A percentile compares a stretch with the other conserved stretches of the same genome.
These are phyloP conservation scores for Henckelia pumila DNA, from an alignment of 257 asterid genomes.

Conservation along the genomic window DNA sequence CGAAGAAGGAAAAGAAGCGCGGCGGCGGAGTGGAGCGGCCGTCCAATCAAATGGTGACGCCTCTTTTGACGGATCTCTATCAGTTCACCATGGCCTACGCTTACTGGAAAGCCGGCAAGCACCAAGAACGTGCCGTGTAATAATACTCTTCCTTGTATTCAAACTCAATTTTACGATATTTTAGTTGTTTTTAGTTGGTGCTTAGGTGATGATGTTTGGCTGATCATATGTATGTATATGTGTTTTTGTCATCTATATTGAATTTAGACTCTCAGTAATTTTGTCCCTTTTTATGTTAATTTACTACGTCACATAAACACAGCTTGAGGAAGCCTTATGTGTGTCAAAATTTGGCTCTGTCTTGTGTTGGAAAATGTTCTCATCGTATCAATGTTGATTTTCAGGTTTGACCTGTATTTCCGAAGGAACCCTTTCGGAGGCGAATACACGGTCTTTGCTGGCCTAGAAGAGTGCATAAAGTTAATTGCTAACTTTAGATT, in stretches of 20 bases:
- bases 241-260: background rate
- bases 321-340: background rate
- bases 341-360: background rate
- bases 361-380: background rate
- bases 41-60: slow-evolving; percentile 95
- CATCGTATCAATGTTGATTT: slow-evolving; percentile 16
- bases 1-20: slow-evolving; percentile 22
- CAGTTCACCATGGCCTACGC: slow-evolving; percentile 99
- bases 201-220: background rate
- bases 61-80: slow-evolving; percentile 92
- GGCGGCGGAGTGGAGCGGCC: slow-evolving; percentile 50
- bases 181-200: background rate
- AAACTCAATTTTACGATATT: no score
- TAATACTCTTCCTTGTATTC: background rate
- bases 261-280: background rate
- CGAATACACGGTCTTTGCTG: slow-evolving; percentile 93
- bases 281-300: no score
- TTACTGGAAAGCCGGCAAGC: slow-evolving; percentile 95
- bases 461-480: slow-evolving; percentile 94
- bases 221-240: background rate
- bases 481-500: slow-evolving; percentile 80
- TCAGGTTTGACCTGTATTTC: slow-evolving; percentile 85
- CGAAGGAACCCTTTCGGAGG: slow-evolving; percentile 94
- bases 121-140: slow-evolving; percentile 89
- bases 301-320: background rate